Conservation (phyloP, 768 basidiomycete genomes). For the Xanthoconium stramineum region DNA sequence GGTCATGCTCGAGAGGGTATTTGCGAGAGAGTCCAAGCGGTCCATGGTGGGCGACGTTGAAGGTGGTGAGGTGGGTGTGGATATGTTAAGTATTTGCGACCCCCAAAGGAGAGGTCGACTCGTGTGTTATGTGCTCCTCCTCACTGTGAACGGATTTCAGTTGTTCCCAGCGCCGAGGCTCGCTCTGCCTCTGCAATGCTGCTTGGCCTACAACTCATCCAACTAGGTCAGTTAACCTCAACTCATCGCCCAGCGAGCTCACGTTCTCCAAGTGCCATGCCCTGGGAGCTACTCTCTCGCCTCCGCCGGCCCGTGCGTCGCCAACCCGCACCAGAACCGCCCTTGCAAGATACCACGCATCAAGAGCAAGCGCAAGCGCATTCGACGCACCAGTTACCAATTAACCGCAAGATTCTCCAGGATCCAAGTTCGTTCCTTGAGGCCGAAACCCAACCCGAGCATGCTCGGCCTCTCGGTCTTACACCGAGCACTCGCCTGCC, state of each 20-base stretch:
- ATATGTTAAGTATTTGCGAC: slow-evolving; percentile 12
- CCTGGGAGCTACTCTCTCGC: slow-evolving; percentile 32
- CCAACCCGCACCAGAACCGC: slow-evolving; percentile 15
- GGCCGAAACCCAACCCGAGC: neutral
- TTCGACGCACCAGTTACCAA: slow-evolving; percentile 5
- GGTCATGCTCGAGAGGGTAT: slow-evolving; percentile 74
- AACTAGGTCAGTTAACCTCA: neutral
- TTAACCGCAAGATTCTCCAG: slow-evolving; percentile 29
- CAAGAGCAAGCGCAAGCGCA: neutral
- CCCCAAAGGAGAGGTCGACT: slow-evolving; percentile 26
- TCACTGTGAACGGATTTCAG: neutral
- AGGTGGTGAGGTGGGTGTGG: neutral
- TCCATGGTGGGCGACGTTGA: slow-evolving; percentile 56
- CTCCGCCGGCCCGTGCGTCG: slow-evolving; percentile 28
- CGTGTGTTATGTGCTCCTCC: neutral
- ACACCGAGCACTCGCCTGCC: slow-evolving; percentile 29
- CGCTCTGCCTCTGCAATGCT: slow-evolving; percentile 7
- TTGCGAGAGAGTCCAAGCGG: slow-evolving; percentile 70
- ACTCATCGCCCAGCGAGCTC: neutral
- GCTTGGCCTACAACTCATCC: neutral
- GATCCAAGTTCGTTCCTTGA: slow-evolving; percentile 31
- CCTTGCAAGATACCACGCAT: slow-evolving; percentile 4
- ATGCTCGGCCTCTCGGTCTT: slow-evolving; percentile 19
- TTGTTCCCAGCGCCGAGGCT: slow-evolving; percentile 1
- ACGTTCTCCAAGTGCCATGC: slow-evolving; percentile 12